Conservation (phyloP, 176 grass and related monocot genomes). For the Pharus latifolius region DNA sequence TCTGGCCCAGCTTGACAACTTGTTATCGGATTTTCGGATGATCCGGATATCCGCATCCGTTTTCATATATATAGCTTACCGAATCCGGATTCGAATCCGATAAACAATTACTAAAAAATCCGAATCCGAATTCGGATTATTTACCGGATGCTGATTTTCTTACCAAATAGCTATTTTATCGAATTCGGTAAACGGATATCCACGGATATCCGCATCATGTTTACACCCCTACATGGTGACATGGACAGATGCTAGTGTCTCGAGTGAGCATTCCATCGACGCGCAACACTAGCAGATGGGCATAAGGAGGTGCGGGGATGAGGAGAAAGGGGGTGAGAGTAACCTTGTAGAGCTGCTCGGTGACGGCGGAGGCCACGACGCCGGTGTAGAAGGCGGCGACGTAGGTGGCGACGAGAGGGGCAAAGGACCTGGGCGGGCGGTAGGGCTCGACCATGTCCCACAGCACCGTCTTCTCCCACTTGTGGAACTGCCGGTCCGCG, state of each 20-base stretch:
- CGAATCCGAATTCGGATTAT: no score
- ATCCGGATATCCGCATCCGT: no score
- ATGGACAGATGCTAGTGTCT: background rate
- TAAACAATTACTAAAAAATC: no score
- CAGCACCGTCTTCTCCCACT: conserved; percentile 89
- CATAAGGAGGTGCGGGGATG: background rate
- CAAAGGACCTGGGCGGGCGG: conserved; percentile 59
- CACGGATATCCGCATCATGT: background rate
- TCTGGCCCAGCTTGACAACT: no score
- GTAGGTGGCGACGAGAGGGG: conserved; percentile 67
- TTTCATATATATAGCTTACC: no score
- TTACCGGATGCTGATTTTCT: no score
- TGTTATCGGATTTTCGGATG: no score
- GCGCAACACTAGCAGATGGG: background rate
- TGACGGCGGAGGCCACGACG: conserved; percentile 63
- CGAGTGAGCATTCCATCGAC: conserved; percentile 15
- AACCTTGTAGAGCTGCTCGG: conserved; percentile 95
- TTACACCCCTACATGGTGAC: no score
- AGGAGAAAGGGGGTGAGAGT: background rate
- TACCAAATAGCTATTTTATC: no score
- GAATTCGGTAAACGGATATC: background rate
- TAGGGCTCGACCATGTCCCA: conserved; percentile 98
- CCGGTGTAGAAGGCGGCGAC: conserved; percentile 94
- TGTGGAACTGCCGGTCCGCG: conserved; percentile 78
- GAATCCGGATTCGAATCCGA: no score